phyloP scores from a whole-genome alignment of 2,329 filamentous ascomycete genomes.

The Pseudogymnoascus destructans region DNA sequence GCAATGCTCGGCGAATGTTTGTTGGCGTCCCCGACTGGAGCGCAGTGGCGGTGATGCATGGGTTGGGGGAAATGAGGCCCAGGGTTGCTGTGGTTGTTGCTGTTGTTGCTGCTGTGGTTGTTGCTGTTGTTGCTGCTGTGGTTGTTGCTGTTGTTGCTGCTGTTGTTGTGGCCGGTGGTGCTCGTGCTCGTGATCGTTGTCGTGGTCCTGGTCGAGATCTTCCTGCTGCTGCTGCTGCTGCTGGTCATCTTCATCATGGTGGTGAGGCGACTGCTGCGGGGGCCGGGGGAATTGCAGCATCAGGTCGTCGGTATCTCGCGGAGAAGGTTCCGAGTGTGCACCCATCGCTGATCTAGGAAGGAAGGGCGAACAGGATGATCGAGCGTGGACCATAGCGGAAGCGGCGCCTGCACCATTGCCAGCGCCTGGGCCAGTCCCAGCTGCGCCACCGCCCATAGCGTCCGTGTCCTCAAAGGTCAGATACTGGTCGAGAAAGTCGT shows the following conservation, averaged over 20 bases:
- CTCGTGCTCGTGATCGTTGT: background rate
- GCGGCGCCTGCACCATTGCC: background rate
- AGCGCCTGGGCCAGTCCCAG: background rate
- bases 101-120: background rate
- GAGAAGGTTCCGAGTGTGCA: background rate
- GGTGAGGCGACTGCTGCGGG: background rate
- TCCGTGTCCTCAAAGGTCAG: constrained; percentile 43
- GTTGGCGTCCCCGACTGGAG: background rate
- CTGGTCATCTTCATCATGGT: background rate
- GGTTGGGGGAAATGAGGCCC: background rate
- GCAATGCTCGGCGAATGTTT: background rate
- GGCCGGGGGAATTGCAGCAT: background rate
- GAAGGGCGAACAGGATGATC: background rate
- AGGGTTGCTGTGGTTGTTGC: background rate
- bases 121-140: background rate
- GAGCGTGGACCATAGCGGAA: background rate
- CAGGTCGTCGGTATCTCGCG: background rate
- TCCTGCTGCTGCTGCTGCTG: background rate
- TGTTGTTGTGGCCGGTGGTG: background rate
- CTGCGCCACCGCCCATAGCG: background rate
- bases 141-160: background rate
- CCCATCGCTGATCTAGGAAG: background rate
- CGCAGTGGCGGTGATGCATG: background rate
- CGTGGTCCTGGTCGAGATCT: background rate
- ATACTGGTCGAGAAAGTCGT: constrained; percentile 51